Percentiles rank a stretch among this genome's conserved stretches.
Evolutionary conservation across 805 yeast genomes (phyloP).

Genomic region (Zygotorulaspora chibaensis): DNA sequence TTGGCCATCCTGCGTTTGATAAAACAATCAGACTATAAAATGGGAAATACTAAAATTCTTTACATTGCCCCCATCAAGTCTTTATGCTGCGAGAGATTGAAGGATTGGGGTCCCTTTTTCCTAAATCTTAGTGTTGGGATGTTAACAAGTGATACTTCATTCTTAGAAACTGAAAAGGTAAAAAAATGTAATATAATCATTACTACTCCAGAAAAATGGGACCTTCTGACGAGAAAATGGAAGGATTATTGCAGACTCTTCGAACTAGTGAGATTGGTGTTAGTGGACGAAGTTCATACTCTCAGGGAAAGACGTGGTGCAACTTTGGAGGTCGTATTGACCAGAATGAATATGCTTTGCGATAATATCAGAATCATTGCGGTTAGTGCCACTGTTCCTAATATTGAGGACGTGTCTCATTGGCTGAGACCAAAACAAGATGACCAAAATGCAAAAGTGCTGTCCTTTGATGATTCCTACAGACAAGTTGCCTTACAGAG

Average conservation of each 20-base stretch:
- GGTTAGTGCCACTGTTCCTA: slow-evolving; percentile 52
- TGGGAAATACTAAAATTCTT: slow-evolving; percentile 31
- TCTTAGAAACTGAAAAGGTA: slow-evolving; percentile 42
- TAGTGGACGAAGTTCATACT: slow-evolving; percentile 47
- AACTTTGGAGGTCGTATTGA: slow-evolving; percentile 44
- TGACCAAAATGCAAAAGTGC: slow-evolving; percentile 32
- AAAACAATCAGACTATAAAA: slow-evolving; percentile 11
- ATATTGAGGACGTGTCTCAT: slow-evolving; percentile 43
- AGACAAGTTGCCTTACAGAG: slow-evolving; percentile 43
- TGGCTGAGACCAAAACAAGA: slow-evolving; percentile 38
- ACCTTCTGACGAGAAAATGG: slow-evolving; percentile 51
- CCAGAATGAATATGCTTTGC: slow-evolving; percentile 44
- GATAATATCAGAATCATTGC: slow-evolving; percentile 41
- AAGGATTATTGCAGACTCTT: slow-evolving; percentile 39
- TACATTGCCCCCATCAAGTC: slow-evolving; percentile 62
- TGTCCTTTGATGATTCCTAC: slow-evolving; percentile 45
- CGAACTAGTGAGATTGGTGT: slow-evolving; percentile 42
- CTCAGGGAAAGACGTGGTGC: slow-evolving; percentile 46
- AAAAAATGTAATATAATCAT: slow-evolving; percentile 49
- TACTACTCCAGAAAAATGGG: slow-evolving; percentile 64
- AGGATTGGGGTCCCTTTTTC: slow-evolving; percentile 45
- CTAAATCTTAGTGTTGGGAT: slow-evolving; percentile 44
- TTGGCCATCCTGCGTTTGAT: slow-evolving; percentile 43
- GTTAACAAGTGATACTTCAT: slow-evolving; percentile 52
- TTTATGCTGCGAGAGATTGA: slow-evolving; percentile 46